Base-by-base conservation (phyloP, 495 filamentous ascomycete genomes). In the Daldinia concentrica region DNA sequence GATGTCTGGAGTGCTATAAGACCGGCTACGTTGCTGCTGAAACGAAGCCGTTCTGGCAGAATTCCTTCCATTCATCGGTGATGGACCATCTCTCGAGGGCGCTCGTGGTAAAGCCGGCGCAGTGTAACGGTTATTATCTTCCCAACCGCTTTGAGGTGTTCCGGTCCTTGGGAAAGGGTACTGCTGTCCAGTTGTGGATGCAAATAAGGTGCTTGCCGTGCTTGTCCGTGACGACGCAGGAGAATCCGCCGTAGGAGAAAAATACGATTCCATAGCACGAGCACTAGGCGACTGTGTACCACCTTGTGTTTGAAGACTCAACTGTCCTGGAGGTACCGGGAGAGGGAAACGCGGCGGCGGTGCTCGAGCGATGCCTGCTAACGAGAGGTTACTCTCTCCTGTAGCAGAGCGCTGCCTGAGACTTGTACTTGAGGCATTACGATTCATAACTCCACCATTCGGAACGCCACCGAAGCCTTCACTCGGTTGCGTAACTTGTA, bases 211-310 rank as follows among this genome's bases (percentile, higher is more conserved):
- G 57, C 83, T 84, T 4, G 83, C 78, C 6, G 82, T 84, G 79
- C 91, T 97, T 7, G 93, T 93, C 52, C 94, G 87, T 6, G 91
- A 91, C 1, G 93, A 96, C 12, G 85, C 87, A 19, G 95, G 93
- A 1, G 94, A 94, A 63, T 98, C 94, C 12, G 86, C 87, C 9
- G 89, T 86, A 1, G 95, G 95, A 0, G 95, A 98, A 78, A 99
- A 99, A 77, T 97, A 98, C 7, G 94, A 97, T 54, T 91, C 88
- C 27, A 85, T 85, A 17, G 60, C 74, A 41, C 72, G 90, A 80
- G 61, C 85, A 83, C 77, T 82, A 69, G 79, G 81, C 75, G 76
- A 87, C 62, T 71, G 76, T 50, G 78, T 79, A 60, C 81, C 60
- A 73, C 86, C 80, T 71, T 92, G 88, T 2, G 94, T 98, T 69